phyloP scores from a whole-genome alignment of 352 stramenopile species.

The Globisporangium nunn region DNA sequence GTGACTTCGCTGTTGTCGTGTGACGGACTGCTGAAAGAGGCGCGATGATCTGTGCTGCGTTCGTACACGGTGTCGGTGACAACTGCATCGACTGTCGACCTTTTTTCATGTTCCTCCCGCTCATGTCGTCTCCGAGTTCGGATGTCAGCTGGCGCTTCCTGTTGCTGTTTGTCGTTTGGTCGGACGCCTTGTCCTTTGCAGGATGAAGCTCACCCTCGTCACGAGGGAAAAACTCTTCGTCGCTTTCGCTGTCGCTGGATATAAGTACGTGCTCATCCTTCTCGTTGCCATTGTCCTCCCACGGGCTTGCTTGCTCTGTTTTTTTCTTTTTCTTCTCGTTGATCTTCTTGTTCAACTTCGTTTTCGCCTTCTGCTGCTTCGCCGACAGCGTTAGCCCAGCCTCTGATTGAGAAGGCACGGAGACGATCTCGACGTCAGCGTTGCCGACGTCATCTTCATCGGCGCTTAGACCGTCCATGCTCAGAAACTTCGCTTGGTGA shows the following conservation, averaged over 20 bases:
- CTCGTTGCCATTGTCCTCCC: constrained; percentile 21
- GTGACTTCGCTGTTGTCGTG: not conserved
- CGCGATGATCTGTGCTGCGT: not conserved
- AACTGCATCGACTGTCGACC: constrained; percentile 28
- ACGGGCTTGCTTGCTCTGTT: constrained; percentile 16
- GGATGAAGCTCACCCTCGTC: not conserved
- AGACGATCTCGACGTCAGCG: not conserved
- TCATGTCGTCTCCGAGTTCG: not conserved
- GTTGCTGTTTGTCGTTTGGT: not conserved
- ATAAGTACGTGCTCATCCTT: constrained; percentile 24
- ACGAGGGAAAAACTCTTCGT: constrained; percentile 6
- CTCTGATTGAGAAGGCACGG: not conserved
- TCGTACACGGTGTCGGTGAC: not conserved
- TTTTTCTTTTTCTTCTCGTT: constrained; percentile 15
- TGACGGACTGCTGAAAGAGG: not conserved
- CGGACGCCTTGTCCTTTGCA: not conserved
- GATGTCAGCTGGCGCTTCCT: constrained; percentile 7
- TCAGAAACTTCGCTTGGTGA: constrained; percentile 53
- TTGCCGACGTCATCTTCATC: constrained; percentile 11
- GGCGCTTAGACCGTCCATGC: constrained; percentile 20
- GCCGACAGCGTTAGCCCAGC: not conserved
- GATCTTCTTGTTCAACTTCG: constrained; percentile 2
- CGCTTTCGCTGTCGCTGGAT: constrained; percentile 29
- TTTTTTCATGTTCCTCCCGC: constrained; percentile 12
- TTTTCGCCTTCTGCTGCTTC: constrained; percentile 1